Base-by-base conservation (phyloP, 176 grass and related monocot genomes). In the Avena insularis region DNA sequence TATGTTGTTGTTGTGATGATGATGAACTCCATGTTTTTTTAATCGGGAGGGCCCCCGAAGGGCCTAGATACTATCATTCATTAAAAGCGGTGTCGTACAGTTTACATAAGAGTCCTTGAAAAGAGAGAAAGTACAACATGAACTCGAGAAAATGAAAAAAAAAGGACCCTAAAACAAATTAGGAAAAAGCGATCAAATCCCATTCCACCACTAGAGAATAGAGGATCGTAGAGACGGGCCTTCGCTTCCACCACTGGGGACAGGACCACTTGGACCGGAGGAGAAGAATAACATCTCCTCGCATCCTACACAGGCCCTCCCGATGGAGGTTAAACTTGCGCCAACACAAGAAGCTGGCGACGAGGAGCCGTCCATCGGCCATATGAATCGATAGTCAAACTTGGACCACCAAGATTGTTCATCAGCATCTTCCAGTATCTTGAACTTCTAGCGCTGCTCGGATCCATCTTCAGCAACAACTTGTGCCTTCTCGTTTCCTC, bases 401-500 rank as follows among this genome's bases (percentile, higher is more conserved):
- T 0, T 2, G 7, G 19, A 60, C 20, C 19, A 60, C 2, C 20
- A 20, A 60, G 8, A 60, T 2, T 59, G 1, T 57, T 57, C 19
- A 21, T 9, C 57, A 21, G 3, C 8, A 17, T 58, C 1, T 60
- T 21, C 2, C 20, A 21, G 8, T 60, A n/a, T 10, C 20, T 21
- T 2, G 2, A 21, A 60, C 6, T 2, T 8, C 19, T 0, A 60
- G 20, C 7, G 8, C 0, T 0, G 20, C 20, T 2, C 0, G 2
- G 20, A 21, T 0, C 20, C 8, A 9, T 21, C 20, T 60, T 60
- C 20, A 58, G 17, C 55, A 9, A 2, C 7, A 19, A 1, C 55
- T 20, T 17, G 6, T 6, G 2, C 55, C 7, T 2, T 20, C 57
- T 60, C 57, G 8, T 20, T n/a, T n/a, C 2, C 1, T 7, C 19